Percentiles rank a stretch among this genome's conserved stretches.
These are phyloP conservation scores for Podospora pseudocomata DNA, from an alignment of 495 filamentous ascomycete genomes.

Conservation along the genomic window DNA sequence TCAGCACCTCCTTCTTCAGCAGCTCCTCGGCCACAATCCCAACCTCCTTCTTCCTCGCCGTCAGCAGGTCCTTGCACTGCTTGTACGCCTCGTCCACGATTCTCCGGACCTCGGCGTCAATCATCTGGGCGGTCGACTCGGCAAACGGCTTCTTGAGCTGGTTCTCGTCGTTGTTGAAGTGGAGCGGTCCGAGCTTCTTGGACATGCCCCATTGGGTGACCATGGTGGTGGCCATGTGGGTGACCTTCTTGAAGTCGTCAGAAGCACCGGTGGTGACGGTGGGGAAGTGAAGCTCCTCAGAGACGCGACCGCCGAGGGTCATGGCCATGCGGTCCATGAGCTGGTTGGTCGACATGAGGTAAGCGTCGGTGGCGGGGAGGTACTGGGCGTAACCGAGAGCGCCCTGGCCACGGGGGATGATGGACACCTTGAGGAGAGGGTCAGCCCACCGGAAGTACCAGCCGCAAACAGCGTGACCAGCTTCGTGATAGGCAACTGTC, in stretches of 20 bases:
- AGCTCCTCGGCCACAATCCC: slow-evolving; percentile 91
- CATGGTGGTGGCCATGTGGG: slow-evolving; percentile 90
- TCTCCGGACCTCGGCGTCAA: slow-evolving; percentile 83
- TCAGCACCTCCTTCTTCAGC: slow-evolving; percentile 83
- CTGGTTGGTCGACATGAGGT: slow-evolving; percentile 91
- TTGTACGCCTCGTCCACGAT: slow-evolving; percentile 90
- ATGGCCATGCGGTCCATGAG: slow-evolving; percentile 99
- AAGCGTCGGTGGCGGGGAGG: slow-evolving; percentile 82
- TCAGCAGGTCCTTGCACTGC: slow-evolving; percentile 79
- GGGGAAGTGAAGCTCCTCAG: slow-evolving; percentile 92
- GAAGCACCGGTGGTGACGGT: slow-evolving; percentile 91
- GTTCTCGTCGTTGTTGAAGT: slow-evolving; percentile 77
- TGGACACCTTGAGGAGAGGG: slow-evolving; percentile 94
- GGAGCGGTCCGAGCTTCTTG: slow-evolving; percentile 81
- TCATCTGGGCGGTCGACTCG: slow-evolving; percentile 84
- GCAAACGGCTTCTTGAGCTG: slow-evolving; percentile 92
- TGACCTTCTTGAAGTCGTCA: slow-evolving; percentile 99
- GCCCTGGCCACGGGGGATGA: slow-evolving; percentile 92
- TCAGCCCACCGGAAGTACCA: slow-evolving; percentile 98
- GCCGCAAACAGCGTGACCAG: slow-evolving; percentile 95
- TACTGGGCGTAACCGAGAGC: slow-evolving; percentile 96
- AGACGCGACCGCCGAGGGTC: slow-evolving; percentile 92
- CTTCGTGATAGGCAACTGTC: slow-evolving; percentile 96
- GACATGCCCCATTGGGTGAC: slow-evolving; percentile 99
- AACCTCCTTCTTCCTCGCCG: slow-evolving; percentile 80